Evolutionary conservation across 2,329 filamentous ascomycete species (phyloP), one percentile per base, ranked within the genome.

Genomic region (Penicillium concentricum): DNA sequence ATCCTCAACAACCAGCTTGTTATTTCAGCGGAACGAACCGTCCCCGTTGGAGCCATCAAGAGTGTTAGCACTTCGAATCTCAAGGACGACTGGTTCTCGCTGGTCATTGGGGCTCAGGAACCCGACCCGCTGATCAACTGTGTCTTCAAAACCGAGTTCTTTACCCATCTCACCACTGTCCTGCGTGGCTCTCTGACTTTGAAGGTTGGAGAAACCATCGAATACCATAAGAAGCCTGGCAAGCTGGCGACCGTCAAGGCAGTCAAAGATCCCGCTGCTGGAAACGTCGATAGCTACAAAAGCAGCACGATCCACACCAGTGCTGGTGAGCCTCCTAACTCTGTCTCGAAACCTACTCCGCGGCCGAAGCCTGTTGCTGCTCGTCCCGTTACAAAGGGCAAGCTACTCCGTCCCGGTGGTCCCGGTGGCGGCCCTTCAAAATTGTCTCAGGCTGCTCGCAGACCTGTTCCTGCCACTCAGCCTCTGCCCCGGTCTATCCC

Each of bases 201-300:
- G 46, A 91, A 90, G 75, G 88, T 97, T 60, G 85, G 80, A n/a
- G 88, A 94, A 83, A 82, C 78, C 5, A 92, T 99, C 65, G 91
- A 96, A 72, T 99, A 96, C 75, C 92, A 93, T 71, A 99, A 97
- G 83, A 99, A 99, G 77, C 94, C 94, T 1, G 91, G 91, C 54
- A 99, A 99, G 79, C 84, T 91, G 73, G 89, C 93, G 52, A 77
- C 86, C 6, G 89, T 99, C 70, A 97, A 97, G 79, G 90, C 90
- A 9, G 71, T 96, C 59, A 96, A 96, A 76, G 94, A 99, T 71
- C 87, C 92, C 0, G 84, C 87, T 51, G 83, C 88, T 51, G 78
- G 82, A 4, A 75, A 82, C 51, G 87, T 87, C 46, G 94, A 99
- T 74, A 84, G 87, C 61, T 99, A 99, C 81, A 99, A 99, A 84